Evolutionary conservation across 75 land plant species (phyloP).

Genomic region (Cunninghamia lanceolata): DNA sequence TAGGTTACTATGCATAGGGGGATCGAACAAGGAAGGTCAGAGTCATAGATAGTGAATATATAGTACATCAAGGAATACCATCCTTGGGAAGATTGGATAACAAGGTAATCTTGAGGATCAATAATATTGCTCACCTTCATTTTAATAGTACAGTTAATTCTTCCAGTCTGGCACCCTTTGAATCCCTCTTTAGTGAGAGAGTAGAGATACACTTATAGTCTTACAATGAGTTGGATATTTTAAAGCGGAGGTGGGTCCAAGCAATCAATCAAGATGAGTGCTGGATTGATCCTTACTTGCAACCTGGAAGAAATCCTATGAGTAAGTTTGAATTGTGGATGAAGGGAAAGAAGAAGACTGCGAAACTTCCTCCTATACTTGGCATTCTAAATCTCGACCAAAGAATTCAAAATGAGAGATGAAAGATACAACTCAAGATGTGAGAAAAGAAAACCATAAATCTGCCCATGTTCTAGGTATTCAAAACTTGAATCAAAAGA

Average conservation of each 20-base stretch:
- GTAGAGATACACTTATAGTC: conserved; percentile 54
- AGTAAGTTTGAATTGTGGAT: too few species aligned
- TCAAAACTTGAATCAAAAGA: background rate
- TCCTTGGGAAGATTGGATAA: conserved; percentile 26
- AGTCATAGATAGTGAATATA: conserved; percentile 47
- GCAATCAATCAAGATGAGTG: conserved; percentile 50
- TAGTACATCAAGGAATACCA: conserved; percentile 47
- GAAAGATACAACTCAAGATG: background rate
- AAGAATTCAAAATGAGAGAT: background rate
- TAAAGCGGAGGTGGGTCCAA: conserved; percentile 44
- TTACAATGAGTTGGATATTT: conserved; percentile 39
- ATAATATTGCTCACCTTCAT: background rate
- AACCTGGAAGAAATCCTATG: background rate
- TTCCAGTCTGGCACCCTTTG: background rate
- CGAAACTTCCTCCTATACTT: background rate
- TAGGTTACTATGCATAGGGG: conserved; percentile 70
- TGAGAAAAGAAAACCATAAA: background rate
- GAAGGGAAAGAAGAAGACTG: background rate
- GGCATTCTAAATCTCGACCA: background rate
- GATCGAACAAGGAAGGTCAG: conserved; percentile 37
- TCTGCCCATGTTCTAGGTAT: background rate
- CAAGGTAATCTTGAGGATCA: background rate
- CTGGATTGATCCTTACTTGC: conserved; percentile 50
- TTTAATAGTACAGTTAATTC: background rate
- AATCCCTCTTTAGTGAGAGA: background rate